Conservation (phyloP, 257 asterid genomes). For the Solanum pimpinellifolium region DNA sequence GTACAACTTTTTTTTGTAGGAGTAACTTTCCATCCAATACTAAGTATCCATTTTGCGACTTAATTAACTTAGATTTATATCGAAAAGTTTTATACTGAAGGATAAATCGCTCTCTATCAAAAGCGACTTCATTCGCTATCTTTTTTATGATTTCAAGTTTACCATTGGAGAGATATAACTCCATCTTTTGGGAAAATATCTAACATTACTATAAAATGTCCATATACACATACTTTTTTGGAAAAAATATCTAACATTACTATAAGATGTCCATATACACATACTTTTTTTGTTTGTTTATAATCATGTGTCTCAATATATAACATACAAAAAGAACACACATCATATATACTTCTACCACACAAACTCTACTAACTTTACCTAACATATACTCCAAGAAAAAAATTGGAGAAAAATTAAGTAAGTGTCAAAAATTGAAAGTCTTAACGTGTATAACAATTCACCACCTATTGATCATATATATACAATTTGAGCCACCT, state of each 20-base stretch:
- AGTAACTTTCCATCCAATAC: background rate
- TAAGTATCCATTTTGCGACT: background rate
- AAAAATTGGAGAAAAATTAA: background rate
- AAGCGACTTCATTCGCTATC: background rate
- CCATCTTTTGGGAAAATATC: background rate
- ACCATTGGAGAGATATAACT: background rate
- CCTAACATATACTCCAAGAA: background rate
- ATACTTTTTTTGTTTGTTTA: background rate
- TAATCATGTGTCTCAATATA: background rate
- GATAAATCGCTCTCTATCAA: background rate
- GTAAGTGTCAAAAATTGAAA: background rate
- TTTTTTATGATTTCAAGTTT: background rate
- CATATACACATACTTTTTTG: background rate
- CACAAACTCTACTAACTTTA: background rate
- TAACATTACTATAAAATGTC: background rate
- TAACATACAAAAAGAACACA: background rate
- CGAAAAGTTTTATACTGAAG: background rate
- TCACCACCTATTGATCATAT: background rate
- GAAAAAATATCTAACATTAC: background rate
- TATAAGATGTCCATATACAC: background rate
- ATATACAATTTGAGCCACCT: background rate
- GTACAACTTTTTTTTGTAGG: background rate
- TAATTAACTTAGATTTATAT: background rate
- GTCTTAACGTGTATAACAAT: background rate
- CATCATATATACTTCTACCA: background rate